Base-by-base conservation (phyloP, 768 basidiomycete genomes). In the Cystoderma amianthinum region DNA sequence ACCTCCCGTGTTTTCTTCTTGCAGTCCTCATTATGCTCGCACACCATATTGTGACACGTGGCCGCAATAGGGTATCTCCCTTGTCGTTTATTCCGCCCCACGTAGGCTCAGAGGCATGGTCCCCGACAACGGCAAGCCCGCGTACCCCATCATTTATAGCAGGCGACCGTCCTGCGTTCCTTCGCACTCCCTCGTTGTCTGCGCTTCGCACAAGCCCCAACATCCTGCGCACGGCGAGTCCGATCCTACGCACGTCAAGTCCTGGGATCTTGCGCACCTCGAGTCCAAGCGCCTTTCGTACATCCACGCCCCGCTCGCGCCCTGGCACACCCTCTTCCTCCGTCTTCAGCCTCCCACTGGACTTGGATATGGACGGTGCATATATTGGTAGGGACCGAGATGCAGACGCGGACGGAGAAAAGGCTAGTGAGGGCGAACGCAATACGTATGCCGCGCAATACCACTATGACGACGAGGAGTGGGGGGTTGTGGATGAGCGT, bases 1-100 rank as follows among this genome's bases (percentile, higher is more conserved):
- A 93, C 59, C 45, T 77, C n/a, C 80, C 86, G 4, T 68, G 76
- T 30, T 55, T 77, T n/a, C 30, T 76, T 42, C 47, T 85, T 25
- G 78, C 81, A 3, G n/a, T n/a, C n/a, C 42, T 80, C 13, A 19
- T 79, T 17, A 42, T 64, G 3, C 55, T 85, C 18, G 49, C 76
- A 42, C 71, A 22, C 45, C 72, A 32, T 78, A 80, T 52, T 36
- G n/a, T 36, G 28, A 52, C 67, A 21, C 53, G 54, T 12, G 36
- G 60, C 63, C 22, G 56, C 53, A 19, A 54, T 62, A 12, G 42
- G 47, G 32, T 52, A 39, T 45, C 50, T 20, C 46, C 44, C 48
- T 47, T 18, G 34, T 57, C n/a, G 55, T 59, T 1, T 63, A 68
- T 42, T 63, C 71, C 5, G 63, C 60, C 10, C 46, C 36, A 9